phyloP scores from a whole-genome alignment of 2,329 filamentous ascomycete genomes.

The Arthrocladium fulminans region DNA sequence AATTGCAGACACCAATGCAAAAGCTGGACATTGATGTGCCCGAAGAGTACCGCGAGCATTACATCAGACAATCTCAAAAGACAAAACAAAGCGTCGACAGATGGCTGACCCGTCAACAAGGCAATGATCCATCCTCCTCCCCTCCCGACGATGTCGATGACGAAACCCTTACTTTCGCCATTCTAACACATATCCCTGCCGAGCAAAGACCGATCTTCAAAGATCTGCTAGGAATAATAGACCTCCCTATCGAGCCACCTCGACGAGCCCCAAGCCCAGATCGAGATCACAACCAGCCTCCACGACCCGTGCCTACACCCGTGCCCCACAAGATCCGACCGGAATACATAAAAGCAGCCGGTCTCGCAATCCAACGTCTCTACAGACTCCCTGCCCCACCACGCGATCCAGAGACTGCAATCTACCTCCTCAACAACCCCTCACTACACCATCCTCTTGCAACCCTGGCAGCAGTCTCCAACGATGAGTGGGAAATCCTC shows the following conservation, averaged over 20 bases:
- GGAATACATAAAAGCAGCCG: constrained; percentile 65
- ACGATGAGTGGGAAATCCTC: constrained; percentile 93
- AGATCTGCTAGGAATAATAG: constrained; percentile 58
- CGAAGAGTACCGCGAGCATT: constrained; percentile 86
- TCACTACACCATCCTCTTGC: constrained; percentile 76
- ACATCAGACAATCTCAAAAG: constrained; percentile 83
- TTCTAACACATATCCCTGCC: constrained; percentile 73
- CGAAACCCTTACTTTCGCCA: constrained; percentile 86
- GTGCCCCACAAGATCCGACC: constrained; percentile 52
- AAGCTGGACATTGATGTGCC: constrained; percentile 91
- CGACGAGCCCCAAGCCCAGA: constrained; percentile 21
- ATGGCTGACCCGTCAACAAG: constrained; percentile 67
- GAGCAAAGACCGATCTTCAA: constrained; percentile 75
- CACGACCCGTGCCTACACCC: constrained; percentile 60
- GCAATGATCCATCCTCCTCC: constrained; percentile 58
- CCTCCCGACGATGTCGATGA: constrained; percentile 86
- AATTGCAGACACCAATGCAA: constrained; percentile 52
- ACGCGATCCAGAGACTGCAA: constrained; percentile 74
- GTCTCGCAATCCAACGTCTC: constrained; percentile 70
- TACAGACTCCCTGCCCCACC: constrained; percentile 67
- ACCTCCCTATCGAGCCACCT: constrained; percentile 32
- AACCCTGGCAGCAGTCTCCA: constrained; percentile 77
- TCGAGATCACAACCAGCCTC: constrained; percentile 29
- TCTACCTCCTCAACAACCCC: constrained; percentile 77
- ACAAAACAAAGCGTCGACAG: constrained; percentile 83